These are phyloP conservation scores for Aspergillus quadricinctus DNA, from an alignment of 2,329 filamentous ascomycete genomes.

Conservation along the genomic window DNA sequence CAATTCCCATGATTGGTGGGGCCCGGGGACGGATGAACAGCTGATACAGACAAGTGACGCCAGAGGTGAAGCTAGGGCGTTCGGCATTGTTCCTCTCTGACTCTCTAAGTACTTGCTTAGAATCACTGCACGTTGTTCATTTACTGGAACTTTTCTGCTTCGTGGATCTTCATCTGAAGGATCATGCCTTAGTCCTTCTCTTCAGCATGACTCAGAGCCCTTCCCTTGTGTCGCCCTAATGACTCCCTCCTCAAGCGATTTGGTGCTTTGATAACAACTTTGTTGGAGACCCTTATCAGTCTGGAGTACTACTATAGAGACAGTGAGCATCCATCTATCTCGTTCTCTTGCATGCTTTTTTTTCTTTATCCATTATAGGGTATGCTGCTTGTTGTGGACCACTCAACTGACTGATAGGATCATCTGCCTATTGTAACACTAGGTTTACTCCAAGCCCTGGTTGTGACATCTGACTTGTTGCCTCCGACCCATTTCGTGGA, in stretches of 20 bases:
- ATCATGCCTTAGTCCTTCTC: constrained; percentile 3
- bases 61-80: constrained; percentile 9
- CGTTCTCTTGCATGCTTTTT: neutral
- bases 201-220: constrained; percentile 8
- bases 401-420: constrained; percentile 8
- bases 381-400: neutral
- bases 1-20: constrained; percentile 13
- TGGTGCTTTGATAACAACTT: constrained; percentile 1
- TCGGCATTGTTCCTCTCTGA: neutral
- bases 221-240: constrained; percentile 8
- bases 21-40: constrained; percentile 7
- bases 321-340: constrained; percentile 3
- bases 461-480: neutral
- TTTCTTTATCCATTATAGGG: neutral
- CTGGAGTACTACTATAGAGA: constrained; percentile 3
- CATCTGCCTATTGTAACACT: constrained; percentile 6
- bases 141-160: constrained; percentile 5
- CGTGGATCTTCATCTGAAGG: neutral
- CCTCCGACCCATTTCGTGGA: neutral
- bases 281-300: constrained; percentile 1
- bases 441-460: neutral
- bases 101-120: constrained; percentile 3
- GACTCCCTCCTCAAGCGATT: neutral
- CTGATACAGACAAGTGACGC: constrained; percentile 25
- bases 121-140: neutral